Evolutionary conservation across 306 rosid species (phyloP).

Genomic region (Gastrolobium villosum): DNA sequence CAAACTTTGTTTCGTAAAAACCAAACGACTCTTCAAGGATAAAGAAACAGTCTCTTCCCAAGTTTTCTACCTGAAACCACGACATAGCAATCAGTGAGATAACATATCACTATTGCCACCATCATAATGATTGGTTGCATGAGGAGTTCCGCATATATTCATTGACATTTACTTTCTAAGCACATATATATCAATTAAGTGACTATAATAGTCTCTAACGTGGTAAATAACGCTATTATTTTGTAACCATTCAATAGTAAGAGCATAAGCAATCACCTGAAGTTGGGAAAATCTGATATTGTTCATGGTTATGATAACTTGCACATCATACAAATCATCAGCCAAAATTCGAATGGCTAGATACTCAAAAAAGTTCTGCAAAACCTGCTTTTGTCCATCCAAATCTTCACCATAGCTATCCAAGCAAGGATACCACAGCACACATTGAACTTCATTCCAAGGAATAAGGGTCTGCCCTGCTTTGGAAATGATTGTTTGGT

Average conservation of each 20-base stretch:
- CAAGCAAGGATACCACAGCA: slow-evolving; percentile 83
- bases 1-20: slow-evolving; percentile 73
- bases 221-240: neutral
- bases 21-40: slow-evolving; percentile 72
- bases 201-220: neutral
- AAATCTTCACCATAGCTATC: slow-evolving; percentile 58
- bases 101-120: neutral
- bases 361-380: slow-evolving; percentile 73
- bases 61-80: slow-evolving; percentile 78
- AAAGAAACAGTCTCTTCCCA: slow-evolving; percentile 81
- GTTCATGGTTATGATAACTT: slow-evolving; percentile 79
- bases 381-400: slow-evolving; percentile 53
- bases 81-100: slow-evolving; percentile 36
- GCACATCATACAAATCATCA: slow-evolving; percentile 60
- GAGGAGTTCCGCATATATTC: neutral
- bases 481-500: slow-evolving; percentile 71
- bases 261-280: slow-evolving; percentile 61
- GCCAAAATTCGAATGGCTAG: slow-evolving; percentile 76
- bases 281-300: slow-evolving; percentile 83
- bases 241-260: slow-evolving; percentile 3
- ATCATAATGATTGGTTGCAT: slow-evolving; percentile 13
- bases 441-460: slow-evolving; percentile 70
- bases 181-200: neutral
- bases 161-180: slow-evolving; percentile 29
- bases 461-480: slow-evolving; percentile 64